Evolutionary conservation across 2,329 filamentous ascomycete genomes (phyloP).

Genomic region (Aspergillaceae sp.): DNA sequence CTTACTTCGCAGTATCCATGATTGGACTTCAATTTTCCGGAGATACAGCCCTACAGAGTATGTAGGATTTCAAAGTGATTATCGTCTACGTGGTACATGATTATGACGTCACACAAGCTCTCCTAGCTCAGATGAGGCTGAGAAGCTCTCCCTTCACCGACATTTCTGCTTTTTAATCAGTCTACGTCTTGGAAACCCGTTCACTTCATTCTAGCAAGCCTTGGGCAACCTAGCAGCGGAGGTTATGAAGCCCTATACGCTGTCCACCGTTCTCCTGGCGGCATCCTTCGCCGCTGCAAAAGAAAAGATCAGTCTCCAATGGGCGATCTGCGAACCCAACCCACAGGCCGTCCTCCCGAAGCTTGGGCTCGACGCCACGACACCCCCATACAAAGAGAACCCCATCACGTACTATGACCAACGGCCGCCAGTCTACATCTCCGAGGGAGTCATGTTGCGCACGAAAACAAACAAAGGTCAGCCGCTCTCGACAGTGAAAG

Average conservation of each 20-base stretch:
- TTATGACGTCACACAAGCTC: too few relatives aligned
- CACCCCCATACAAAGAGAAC: constrained; percentile 2
- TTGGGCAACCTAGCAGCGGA: too few relatives aligned
- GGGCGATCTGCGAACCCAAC: background rate
- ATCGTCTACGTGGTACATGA: too few relatives aligned
- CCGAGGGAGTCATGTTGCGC: constrained; percentile 3
- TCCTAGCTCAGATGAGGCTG: too few relatives aligned
- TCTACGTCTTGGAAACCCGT: too few relatives aligned
- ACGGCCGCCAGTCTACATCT: background rate
- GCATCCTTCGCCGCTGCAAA: background rate
- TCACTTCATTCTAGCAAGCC: too few relatives aligned
- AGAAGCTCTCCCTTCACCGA: too few relatives aligned
- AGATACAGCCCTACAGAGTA: too few relatives aligned
- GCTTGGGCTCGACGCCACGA: background rate
- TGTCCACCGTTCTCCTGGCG: background rate
- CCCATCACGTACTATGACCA: constrained; percentile 5
- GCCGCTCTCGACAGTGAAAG: constrained; percentile 2
- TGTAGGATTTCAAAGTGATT: too few relatives aligned
- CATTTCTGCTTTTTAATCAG: too few relatives aligned
- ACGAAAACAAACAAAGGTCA: constrained; percentile 2
- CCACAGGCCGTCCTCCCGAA: background rate
- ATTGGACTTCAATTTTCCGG: too few relatives aligned
- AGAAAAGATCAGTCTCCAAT: background rate
- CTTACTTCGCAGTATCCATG: too few relatives aligned
- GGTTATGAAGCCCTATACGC: background rate